Evolutionary conservation across 768 basidiomycete species (phyloP).

Genomic region (Pleurotus giganteus): DNA sequence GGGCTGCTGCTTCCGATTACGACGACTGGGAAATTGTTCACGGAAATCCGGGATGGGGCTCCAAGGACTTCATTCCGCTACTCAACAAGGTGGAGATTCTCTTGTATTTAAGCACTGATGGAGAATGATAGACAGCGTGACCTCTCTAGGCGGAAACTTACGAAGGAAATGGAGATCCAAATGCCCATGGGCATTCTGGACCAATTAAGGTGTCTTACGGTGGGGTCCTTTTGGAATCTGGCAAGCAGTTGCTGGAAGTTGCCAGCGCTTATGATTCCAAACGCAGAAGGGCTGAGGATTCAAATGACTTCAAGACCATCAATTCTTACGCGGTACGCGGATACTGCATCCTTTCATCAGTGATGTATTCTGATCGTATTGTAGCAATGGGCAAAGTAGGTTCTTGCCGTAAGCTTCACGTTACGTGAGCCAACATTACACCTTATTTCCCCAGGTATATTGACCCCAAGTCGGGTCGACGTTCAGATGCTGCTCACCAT

Average conservation of each 20-base stretch:
- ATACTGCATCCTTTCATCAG: not conserved
- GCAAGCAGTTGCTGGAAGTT: slow-evolving; percentile 35
- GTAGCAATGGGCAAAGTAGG: slow-evolving; percentile 57
- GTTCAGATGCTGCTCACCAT: slow-evolving; percentile 54
- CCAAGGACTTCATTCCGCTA: slow-evolving; percentile 39
- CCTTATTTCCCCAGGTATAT: slow-evolving; percentile 52
- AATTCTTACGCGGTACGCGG: slow-evolving; percentile 12
- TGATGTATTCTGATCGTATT: not conserved
- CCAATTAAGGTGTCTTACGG: slow-evolving; percentile 38
- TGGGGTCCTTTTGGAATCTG: slow-evolving; percentile 30
- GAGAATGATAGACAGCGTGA: not conserved
- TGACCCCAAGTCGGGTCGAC: slow-evolving; percentile 44
- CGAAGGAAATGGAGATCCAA: slow-evolving; percentile 22
- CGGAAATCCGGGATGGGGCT: slow-evolving; percentile 44
- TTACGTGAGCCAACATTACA: not conserved
- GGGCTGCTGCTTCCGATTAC: slow-evolving; percentile 43
- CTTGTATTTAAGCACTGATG: not conserved
- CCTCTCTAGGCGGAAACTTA: slow-evolving; percentile 35
- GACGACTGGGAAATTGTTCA: slow-evolving; percentile 42
- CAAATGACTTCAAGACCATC: slow-evolving; percentile 6
- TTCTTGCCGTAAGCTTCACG: not conserved
- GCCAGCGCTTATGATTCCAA: slow-evolving; percentile 32
- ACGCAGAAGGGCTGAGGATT: slow-evolving; percentile 32
- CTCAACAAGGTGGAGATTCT: slow-evolving; percentile 34
- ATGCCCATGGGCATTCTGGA: slow-evolving; percentile 36